These are phyloP conservation scores for Parsonsia alboflavescens DNA, from an alignment of 257 asterid species.

Conservation along the genomic window DNA sequence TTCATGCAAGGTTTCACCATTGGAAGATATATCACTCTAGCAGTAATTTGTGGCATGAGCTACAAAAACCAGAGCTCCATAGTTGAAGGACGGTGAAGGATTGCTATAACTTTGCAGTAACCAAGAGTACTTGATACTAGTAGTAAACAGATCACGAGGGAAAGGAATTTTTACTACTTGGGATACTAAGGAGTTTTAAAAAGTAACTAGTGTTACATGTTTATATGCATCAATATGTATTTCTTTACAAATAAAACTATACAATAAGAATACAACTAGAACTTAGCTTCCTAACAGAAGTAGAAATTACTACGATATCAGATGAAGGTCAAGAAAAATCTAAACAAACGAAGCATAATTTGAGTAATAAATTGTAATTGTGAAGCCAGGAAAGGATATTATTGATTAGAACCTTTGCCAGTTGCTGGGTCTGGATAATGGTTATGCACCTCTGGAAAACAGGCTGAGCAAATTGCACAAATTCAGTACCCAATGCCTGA, in stretches of 20 bases:
- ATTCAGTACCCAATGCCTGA: constrained; percentile 92
- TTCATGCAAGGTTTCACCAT: neutral
- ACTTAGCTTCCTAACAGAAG: neutral
- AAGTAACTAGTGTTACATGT: neutral
- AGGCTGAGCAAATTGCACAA: constrained; percentile 84
- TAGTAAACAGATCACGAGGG: neutral
- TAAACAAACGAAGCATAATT: neutral
- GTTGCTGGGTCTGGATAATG: constrained; percentile 83
- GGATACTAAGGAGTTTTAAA: neutral
- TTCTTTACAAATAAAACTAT: neutral
- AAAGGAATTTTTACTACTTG: neutral
- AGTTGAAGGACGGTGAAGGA: neutral
- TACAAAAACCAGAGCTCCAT: neutral
- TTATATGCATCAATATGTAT: neutral
- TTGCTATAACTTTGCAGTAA: neutral
- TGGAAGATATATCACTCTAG: neutral
- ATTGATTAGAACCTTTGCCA: constrained; percentile 72
- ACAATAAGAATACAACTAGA: neutral
- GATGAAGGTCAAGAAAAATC: constrained; percentile 1
- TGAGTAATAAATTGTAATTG: neutral
- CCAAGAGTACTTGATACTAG: neutral
- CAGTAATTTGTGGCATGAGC: neutral
- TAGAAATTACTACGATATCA: neutral
- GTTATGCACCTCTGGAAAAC: constrained; percentile 94
- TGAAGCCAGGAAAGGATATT: constrained; percentile 4